phyloP scores from a whole-genome alignment of 345 rosid species.

The Passiflora organensis region DNA sequence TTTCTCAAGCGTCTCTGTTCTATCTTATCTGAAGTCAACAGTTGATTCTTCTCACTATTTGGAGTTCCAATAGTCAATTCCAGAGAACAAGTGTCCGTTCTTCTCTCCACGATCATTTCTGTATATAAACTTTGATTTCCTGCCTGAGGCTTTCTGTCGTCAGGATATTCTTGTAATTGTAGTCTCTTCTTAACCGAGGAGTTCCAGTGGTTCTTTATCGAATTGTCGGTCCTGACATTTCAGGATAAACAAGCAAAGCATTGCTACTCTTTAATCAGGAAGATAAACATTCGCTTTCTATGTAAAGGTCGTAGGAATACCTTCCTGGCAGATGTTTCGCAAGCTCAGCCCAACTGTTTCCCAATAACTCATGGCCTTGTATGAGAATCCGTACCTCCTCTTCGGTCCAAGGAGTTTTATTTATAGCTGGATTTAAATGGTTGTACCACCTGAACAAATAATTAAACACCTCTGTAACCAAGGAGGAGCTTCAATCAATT shows the following conservation, averaged over 20 bases:
- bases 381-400: conserved; percentile 14
- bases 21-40: neutral
- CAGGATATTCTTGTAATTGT: conserved; percentile 4
- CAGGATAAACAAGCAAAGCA: neutral
- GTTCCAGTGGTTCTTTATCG: conserved; percentile 25
- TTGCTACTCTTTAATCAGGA: neutral
- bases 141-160: neutral
- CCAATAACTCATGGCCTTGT: conserved; percentile 8
- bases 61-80: conserved; percentile 10
- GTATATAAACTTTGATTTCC: neutral
- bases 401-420: conserved; percentile 17
- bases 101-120: conserved; percentile 1
- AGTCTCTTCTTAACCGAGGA: conserved; percentile 16
- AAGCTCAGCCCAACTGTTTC: conserved; percentile 22
- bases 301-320: neutral
- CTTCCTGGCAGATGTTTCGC: conserved; percentile 18
- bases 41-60: neutral
- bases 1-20: neutral
- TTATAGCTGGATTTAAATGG: conserved; percentile 22
- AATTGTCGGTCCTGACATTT: conserved; percentile 18
- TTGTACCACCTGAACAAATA: conserved; percentile 21
- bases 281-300: neutral
- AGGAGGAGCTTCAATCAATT: neutral
- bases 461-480: neutral
- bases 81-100: neutral